Conservation (phyloP, 2,329 filamentous ascomycete genomes). For the Aspergillus sp. region DNA sequence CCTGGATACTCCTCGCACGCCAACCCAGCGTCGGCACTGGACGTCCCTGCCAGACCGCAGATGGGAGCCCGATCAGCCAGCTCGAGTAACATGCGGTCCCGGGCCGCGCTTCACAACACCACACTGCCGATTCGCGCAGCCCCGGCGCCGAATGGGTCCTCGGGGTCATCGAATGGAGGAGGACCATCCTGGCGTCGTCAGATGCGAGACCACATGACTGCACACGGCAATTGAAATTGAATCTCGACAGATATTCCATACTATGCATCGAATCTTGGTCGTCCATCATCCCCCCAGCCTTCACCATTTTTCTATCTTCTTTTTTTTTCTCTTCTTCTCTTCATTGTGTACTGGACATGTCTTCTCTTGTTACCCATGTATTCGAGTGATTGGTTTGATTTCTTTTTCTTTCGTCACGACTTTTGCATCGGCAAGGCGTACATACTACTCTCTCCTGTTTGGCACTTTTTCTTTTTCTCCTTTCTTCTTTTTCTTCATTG, state of each 20-base stretch:
- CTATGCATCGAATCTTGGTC: no score
- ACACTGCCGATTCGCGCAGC: slow-evolving; percentile 58
- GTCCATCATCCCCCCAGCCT: no score
- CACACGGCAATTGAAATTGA: not conserved
- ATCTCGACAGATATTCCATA: no score
- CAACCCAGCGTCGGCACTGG: slow-evolving; percentile 32
- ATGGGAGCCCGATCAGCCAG: slow-evolving; percentile 35
- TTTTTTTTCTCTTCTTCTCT: not conserved
- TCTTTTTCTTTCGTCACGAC: not conserved
- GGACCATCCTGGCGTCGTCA: slow-evolving; percentile 20
- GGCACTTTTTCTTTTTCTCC: not conserved
- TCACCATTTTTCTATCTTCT: not conserved
- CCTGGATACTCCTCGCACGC: slow-evolving; percentile 21
- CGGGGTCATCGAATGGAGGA: slow-evolving; percentile 34
- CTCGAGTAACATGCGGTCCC: slow-evolving; percentile 27
- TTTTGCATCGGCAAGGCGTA: not conserved
- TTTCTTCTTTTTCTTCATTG: not conserved
- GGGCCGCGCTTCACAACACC: slow-evolving; percentile 42
- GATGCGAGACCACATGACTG: slow-evolving; percentile 13
- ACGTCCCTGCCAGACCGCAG: slow-evolving; percentile 29
- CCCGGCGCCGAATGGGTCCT: slow-evolving; percentile 48
- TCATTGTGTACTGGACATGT: not conserved
- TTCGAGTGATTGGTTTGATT: not conserved
- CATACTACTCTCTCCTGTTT: not conserved
- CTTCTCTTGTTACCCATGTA: not conserved